Conservation (phyloP, 139 green algal species). For the Gonium pectorale region DNA sequence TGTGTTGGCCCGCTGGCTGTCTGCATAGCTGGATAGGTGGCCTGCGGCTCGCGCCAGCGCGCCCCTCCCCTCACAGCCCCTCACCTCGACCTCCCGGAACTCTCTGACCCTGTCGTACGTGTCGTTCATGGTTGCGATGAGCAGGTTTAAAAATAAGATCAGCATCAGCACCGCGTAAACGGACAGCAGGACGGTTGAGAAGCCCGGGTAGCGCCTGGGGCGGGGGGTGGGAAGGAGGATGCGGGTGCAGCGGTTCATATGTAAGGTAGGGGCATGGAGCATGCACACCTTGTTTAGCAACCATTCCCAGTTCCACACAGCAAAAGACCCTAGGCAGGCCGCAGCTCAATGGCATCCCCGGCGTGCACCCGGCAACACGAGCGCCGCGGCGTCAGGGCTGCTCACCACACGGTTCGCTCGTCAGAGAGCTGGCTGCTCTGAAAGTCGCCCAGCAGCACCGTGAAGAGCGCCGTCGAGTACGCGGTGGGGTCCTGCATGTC, state of each 20-base stretch:
- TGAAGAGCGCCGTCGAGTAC: slow-evolving; percentile 19
- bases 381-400: too few relatives aligned
- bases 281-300: too few relatives aligned
- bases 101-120: slow-evolving; percentile 38
- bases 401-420: slow-evolving; percentile 9
- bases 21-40: too few relatives aligned
- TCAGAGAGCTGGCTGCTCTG: not conserved
- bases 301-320: too few relatives aligned
- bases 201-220: slow-evolving; percentile 4
- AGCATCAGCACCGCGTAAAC: slow-evolving; percentile 32
- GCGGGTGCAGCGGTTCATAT: not conserved
- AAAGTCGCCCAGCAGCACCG: slow-evolving; percentile 32
- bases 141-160: slow-evolving; percentile 42
- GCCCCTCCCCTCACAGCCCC: too few relatives aligned
- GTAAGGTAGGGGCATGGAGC: too few relatives aligned
- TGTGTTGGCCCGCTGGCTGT: too few relatives aligned
- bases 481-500: not conserved
- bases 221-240: not conserved
- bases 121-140: slow-evolving; percentile 48
- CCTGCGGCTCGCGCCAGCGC: too few relatives aligned
- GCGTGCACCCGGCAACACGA: too few relatives aligned
- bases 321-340: too few relatives aligned
- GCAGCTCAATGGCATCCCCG: too few relatives aligned
- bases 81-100: slow-evolving; percentile 22
- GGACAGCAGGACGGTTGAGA: not conserved